These are phyloP conservation scores for Farysia itapuensis DNA, from an alignment of 1,284 basidiomycete species.

Conservation along the genomic window DNA sequence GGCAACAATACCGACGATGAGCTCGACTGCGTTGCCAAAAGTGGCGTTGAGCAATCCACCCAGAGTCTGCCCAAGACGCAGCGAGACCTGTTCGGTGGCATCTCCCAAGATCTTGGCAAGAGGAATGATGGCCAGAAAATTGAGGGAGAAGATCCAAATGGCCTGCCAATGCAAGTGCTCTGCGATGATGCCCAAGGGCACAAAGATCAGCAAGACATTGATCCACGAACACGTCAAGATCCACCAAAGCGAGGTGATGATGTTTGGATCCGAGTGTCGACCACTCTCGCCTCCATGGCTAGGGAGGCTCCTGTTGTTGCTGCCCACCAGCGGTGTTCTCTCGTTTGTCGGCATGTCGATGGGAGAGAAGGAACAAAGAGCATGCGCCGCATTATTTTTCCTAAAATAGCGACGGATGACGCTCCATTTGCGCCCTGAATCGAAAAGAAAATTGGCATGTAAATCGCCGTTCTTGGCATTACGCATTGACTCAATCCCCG, in stretches of 20 bases:
- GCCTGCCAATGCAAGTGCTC: conserved; percentile 52
- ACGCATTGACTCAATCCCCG: too few species aligned
- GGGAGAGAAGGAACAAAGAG: neutral
- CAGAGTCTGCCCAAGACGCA: conserved; percentile 54
- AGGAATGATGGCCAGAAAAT: conserved; percentile 58
- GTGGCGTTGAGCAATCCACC: conserved; percentile 58
- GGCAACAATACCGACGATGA: conserved; percentile 69
- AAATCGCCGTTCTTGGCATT: too few species aligned
- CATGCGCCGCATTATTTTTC: too few species aligned
- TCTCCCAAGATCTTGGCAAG: conserved; percentile 59
- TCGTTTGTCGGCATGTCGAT: conserved; percentile 25
- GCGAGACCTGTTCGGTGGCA: conserved; percentile 54
- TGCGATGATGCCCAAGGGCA: conserved; percentile 56
- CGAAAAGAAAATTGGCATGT: too few species aligned
- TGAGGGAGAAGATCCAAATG: conserved; percentile 51
- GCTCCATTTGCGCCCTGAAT: too few species aligned
- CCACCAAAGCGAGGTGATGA: conserved; percentile 47
- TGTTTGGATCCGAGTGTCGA: conserved; percentile 10
- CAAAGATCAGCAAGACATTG: conserved; percentile 56
- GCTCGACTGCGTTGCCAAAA: conserved; percentile 59
- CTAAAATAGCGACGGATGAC: too few species aligned
- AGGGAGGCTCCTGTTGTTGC: conserved; percentile 10
- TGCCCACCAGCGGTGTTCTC: conserved; percentile 21
- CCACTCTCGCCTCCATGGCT: conserved; percentile 3
- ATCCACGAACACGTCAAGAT: conserved; percentile 49